phyloP scores from a whole-genome alignment of 768 basidiomycete genomes.

The Phanerodontia chrysosporium region DNA sequence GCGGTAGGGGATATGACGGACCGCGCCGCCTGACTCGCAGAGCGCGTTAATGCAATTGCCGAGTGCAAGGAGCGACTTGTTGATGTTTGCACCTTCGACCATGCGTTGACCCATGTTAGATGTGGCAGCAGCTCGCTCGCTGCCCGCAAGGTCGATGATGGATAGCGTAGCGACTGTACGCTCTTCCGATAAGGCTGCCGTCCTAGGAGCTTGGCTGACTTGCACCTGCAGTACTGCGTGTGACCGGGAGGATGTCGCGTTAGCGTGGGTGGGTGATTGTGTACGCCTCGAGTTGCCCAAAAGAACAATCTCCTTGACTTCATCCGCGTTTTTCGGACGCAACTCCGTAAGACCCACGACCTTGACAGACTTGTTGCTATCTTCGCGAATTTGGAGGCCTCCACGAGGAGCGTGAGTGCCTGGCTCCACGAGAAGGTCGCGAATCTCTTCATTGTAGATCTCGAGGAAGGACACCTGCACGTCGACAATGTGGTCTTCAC shows the following conservation, averaged over 20 bases:
- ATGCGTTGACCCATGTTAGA: slow-evolving; percentile 97
- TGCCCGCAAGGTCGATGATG: slow-evolving; percentile 97
- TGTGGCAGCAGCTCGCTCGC: slow-evolving; percentile 94
- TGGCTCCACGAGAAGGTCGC: slow-evolving; percentile 84
- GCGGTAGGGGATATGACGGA: slow-evolving; percentile 91
- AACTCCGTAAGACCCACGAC: slow-evolving; percentile 84
- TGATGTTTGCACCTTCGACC: slow-evolving; percentile 99
- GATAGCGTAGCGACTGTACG: slow-evolving; percentile 87
- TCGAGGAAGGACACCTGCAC: slow-evolving; percentile 95
- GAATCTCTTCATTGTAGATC: slow-evolving; percentile 98
- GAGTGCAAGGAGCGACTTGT: slow-evolving; percentile 94
- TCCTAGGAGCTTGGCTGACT: slow-evolving; percentile 81
- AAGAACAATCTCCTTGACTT: slow-evolving; percentile 91
- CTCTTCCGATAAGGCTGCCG: slow-evolving; percentile 78
- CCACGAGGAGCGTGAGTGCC: slow-evolving; percentile 65
- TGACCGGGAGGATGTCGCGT: slow-evolving; percentile 94
- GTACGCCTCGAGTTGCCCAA: slow-evolving; percentile 85
- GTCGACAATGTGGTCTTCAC: slow-evolving; percentile 80
- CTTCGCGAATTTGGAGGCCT: slow-evolving; percentile 90
- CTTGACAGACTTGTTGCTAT: slow-evolving; percentile 71
- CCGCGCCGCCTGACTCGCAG: slow-evolving; percentile 85
- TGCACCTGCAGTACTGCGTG: slow-evolving; percentile 98
- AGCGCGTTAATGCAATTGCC: slow-evolving; percentile 99
- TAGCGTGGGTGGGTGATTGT: slow-evolving; percentile 93
- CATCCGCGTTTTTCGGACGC: slow-evolving; percentile 79